phyloP scores from a whole-genome alignment of 2,329 filamentous ascomycete genomes.

The Alternaria sp. region DNA sequence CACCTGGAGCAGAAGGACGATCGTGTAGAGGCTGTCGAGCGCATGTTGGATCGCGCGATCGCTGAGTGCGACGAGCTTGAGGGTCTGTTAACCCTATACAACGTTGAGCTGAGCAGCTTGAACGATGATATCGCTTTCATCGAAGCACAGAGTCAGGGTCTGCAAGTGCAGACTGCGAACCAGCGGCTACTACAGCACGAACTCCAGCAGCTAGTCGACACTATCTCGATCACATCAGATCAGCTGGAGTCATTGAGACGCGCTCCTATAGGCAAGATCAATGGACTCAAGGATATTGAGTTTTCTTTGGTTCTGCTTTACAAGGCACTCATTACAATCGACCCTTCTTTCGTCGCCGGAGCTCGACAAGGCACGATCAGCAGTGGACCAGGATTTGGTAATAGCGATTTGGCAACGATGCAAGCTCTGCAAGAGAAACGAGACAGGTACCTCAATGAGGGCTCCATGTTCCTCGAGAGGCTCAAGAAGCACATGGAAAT shows the following conservation, averaged over 20 bases:
- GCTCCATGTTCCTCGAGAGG: slow-evolving; percentile 75
- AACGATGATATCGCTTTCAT: slow-evolving; percentile 97
- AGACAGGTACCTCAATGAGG: slow-evolving; percentile 82
- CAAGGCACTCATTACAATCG: slow-evolving; percentile 92
- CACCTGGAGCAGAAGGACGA: slow-evolving; percentile 87
- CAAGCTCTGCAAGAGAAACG: slow-evolving; percentile 93
- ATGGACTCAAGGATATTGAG: slow-evolving; percentile 80
- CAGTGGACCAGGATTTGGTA: slow-evolving; percentile 66
- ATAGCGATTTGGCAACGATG: slow-evolving; percentile 83
- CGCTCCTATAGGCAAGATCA: slow-evolving; percentile 73
- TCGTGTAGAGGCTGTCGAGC: slow-evolving; percentile 83
- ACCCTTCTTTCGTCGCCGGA: slow-evolving; percentile 73
- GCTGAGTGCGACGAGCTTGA: slow-evolving; percentile 96
- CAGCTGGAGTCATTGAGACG: slow-evolving; percentile 77
- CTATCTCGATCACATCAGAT: slow-evolving; percentile 81
- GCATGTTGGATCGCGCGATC: slow-evolving; percentile 86
- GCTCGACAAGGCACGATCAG: slow-evolving; percentile 50
- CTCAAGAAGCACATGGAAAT: slow-evolving; percentile 82
- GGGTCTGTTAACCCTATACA: slow-evolving; percentile 90
- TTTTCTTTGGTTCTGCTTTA: slow-evolving; percentile 79
- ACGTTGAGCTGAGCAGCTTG: slow-evolving; percentile 84
- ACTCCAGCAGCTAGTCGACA: slow-evolving; percentile 85
- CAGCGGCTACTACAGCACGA: slow-evolving; percentile 93
- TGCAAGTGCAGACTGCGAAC: slow-evolving; percentile 96
- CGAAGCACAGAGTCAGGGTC: slow-evolving; percentile 93